Evolutionary conservation across 1,284 basidiomycete species (phyloP).

Genomic region (Caloboletus inedulis): DNA sequence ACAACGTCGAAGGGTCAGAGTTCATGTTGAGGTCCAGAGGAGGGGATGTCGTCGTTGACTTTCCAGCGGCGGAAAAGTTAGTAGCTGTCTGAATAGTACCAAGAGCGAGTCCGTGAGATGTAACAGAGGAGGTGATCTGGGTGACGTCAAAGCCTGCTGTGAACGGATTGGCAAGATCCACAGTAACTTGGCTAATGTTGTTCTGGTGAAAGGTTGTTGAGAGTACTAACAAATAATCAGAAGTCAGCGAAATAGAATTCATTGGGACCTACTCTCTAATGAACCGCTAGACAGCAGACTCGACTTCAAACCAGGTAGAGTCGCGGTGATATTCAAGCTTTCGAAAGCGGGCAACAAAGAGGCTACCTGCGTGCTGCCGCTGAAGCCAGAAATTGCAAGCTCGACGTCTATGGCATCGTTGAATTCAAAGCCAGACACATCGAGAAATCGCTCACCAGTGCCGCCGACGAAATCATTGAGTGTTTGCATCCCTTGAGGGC

Average conservation of each 20-base stretch:
- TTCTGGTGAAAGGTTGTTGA: constrained; percentile 61
- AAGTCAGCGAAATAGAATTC: background rate
- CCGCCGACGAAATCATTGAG: constrained; percentile 70
- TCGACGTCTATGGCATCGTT: constrained; percentile 42
- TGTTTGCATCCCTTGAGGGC: constrained; percentile 59
- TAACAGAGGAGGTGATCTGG: constrained; percentile 61
- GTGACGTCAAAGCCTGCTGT: constrained; percentile 59
- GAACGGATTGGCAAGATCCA: constrained; percentile 70
- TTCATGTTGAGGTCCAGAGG: constrained; percentile 64
- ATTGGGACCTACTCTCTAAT: constrained; percentile 42
- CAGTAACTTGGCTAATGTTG: constrained; percentile 66
- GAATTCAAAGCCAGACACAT: background rate
- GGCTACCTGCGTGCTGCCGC: constrained; percentile 56
- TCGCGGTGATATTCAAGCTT: constrained; percentile 55
- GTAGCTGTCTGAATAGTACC: constrained; percentile 61
- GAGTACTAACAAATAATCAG: constrained; percentile 45
- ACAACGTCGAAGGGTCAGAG: constrained; percentile 67
- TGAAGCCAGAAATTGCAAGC: constrained; percentile 55
- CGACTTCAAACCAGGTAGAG: constrained; percentile 60
- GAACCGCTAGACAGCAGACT: constrained; percentile 58
- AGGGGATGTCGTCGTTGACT: constrained; percentile 58
- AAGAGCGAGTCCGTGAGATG: constrained; percentile 60
- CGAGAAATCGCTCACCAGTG: constrained; percentile 37
- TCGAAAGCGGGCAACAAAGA: constrained; percentile 65
- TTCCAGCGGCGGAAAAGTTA: constrained; percentile 54